These are phyloP conservation scores for Solioccasus polychromus DNA, from an alignment of 768 basidiomycete genomes.

Conservation along the genomic window DNA sequence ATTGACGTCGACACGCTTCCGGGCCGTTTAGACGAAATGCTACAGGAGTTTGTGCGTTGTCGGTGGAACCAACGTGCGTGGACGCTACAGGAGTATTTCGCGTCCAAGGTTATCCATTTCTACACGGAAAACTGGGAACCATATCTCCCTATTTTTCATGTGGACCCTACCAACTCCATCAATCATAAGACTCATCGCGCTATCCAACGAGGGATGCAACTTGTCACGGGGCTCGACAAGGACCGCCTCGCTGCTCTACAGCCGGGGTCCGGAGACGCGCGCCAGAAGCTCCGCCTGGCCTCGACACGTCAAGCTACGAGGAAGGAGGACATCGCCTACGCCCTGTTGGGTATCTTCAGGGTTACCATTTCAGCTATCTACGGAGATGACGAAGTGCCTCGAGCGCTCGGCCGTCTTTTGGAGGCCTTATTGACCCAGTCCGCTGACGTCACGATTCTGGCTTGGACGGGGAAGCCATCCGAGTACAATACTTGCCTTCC, in stretches of 20 bases:
- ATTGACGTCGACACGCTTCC: not conserved
- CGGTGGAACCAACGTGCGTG: conserved; percentile 25
- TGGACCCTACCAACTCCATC: not conserved
- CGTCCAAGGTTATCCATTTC: conserved; percentile 20
- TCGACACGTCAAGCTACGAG: conserved; percentile 16
- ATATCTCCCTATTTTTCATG: conserved; percentile 7
- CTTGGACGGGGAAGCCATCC: conserved; percentile 16
- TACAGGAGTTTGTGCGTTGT: conserved; percentile 8
- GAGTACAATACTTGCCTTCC: conserved; percentile 24
- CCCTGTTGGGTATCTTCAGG: conserved; percentile 22
- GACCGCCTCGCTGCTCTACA: conserved; percentile 1
- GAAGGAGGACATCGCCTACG: conserved; percentile 26
- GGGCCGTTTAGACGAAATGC: not conserved
- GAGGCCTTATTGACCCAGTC: conserved; percentile 12
- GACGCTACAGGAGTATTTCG: conserved; percentile 23
- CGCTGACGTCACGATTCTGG: conserved; percentile 13
- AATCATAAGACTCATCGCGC: conserved; percentile 10
- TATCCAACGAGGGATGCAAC: conserved; percentile 16
- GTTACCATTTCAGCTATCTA: conserved; percentile 16
- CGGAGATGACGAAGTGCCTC: conserved; percentile 18
- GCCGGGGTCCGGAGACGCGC: conserved; percentile 7
- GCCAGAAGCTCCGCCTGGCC: conserved; percentile 22
- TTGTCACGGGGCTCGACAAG: conserved; percentile 10
- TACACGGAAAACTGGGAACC: conserved; percentile 23
- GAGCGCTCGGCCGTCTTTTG: conserved; percentile 21